Conservation (phyloP, 2,329 filamentous ascomycete species). For the Hypoxylon sp. region DNA sequence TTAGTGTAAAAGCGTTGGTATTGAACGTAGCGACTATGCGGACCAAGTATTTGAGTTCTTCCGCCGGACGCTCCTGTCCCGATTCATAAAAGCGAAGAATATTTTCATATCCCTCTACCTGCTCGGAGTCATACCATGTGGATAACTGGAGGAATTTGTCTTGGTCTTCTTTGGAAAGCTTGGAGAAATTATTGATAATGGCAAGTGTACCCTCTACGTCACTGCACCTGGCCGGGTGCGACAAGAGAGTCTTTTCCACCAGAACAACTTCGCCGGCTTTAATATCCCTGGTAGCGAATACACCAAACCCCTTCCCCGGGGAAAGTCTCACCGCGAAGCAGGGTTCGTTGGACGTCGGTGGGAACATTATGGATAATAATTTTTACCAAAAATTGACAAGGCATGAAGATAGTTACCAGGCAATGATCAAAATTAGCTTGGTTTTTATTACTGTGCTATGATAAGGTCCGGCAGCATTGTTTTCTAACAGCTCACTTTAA, state of each 20-base stretch:
- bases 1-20: constrained; percentile 18
- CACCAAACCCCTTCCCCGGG: constrained; percentile 14
- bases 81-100: too few species aligned
- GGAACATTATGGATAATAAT: not conserved
- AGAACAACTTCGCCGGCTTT: constrained; percentile 18
- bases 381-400: not conserved
- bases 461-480: not conserved
- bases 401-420: too few species aligned
- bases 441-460: not conserved
- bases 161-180: not conserved
- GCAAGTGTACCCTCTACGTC: not conserved
- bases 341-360: not conserved
- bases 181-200: not conserved
- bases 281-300: constrained; percentile 29
- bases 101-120: too few species aligned
- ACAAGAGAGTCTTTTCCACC: constrained; percentile 1
- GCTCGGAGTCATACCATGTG: not conserved
- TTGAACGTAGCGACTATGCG: not conserved
- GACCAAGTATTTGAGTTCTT: not conserved
- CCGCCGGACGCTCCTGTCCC: too few species aligned
- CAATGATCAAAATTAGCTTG: not conserved
- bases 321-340: constrained; percentile 8
- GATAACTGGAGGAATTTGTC: not conserved
- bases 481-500: not conserved
- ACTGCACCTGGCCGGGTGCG: not conserved